These are phyloP conservation scores for Blepharisma stoltei DNA, from an alignment of 73 alveolate species.

Conservation along the genomic window DNA sequence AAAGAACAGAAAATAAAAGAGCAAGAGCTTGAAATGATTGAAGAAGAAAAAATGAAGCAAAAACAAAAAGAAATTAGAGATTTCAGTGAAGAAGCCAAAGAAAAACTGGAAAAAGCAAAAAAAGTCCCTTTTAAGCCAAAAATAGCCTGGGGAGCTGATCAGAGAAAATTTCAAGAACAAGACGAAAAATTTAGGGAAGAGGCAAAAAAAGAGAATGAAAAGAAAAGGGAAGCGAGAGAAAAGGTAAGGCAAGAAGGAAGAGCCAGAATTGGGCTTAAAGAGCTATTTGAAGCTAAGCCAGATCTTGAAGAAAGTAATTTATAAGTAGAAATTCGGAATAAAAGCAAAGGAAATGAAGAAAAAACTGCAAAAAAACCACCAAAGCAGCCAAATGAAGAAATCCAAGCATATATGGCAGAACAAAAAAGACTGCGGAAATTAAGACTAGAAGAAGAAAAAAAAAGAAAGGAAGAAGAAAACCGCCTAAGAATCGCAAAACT, in stretches of 20 bases:
- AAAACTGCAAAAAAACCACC: neutral
- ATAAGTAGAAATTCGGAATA: neutral
- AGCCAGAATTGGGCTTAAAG: slow-evolving; percentile 20
- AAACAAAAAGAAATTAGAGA: neutral
- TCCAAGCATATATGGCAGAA: neutral
- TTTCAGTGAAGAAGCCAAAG: slow-evolving; percentile 5
- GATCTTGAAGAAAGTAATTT: neutral
- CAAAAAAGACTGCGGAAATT: neutral
- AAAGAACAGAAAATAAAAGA: neutral
- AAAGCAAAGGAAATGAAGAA: neutral
- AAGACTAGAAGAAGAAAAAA: neutral
- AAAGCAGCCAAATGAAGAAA: slow-evolving; percentile 16
- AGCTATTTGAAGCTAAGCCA: neutral
- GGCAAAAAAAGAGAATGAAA: neutral
- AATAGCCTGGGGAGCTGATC: slow-evolving; percentile 2
- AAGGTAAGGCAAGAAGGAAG: slow-evolving; percentile 24
- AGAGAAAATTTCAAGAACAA: neutral
- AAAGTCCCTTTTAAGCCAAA: slow-evolving; percentile 6
- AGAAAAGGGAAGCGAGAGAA: neutral
- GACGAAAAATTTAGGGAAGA: neutral
- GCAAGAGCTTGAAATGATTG: neutral
- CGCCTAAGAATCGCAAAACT: neutral
- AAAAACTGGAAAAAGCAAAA: neutral
- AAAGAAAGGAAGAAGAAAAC: neutral
- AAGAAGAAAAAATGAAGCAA: neutral